These are phyloP conservation scores for Pyrenophora seminiperda DNA, from an alignment of 2,329 filamentous ascomycete genomes.

Conservation along the genomic window DNA sequence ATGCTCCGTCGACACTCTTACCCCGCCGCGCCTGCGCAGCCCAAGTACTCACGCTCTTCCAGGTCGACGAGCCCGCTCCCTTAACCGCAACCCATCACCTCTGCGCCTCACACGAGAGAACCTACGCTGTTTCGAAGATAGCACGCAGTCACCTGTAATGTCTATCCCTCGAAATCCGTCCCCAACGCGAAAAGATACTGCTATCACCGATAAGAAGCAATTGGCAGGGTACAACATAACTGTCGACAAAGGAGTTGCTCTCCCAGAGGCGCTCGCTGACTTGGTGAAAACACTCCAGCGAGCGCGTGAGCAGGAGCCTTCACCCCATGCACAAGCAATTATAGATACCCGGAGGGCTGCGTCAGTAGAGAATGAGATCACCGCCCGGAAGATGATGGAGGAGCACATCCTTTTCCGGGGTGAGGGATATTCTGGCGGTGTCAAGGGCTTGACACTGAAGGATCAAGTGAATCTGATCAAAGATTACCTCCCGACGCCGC, in stretches of 20 bases:
- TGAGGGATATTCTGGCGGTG: constrained; percentile 8
- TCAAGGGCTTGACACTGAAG: constrained; percentile 18
- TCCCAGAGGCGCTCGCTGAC: constrained; percentile 14
- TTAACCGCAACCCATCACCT: constrained; percentile 5
- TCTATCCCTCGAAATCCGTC: constrained; percentile 17
- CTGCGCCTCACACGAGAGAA: constrained; percentile 15
- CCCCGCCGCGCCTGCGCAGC: constrained; percentile 1
- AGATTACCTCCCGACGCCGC: constrained; percentile 13
- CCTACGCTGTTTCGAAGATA: constrained; percentile 12
- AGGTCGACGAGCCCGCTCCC: constrained; percentile 9
- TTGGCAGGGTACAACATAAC: constrained; percentile 19
- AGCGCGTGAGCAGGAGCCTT: constrained; percentile 16
- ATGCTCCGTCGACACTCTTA: background rate
- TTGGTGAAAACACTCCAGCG: constrained; percentile 15
- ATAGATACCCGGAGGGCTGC: constrained; percentile 17
- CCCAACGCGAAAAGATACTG: constrained; percentile 14
- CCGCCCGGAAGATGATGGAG: constrained; percentile 17
- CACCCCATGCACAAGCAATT: constrained; percentile 20
- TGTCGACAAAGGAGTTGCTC: constrained; percentile 7
- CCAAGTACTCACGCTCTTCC: background rate
- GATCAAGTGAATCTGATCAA: constrained; percentile 19
- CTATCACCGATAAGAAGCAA: constrained; percentile 15
- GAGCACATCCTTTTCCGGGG: constrained; percentile 20
- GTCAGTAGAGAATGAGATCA: constrained; percentile 19
- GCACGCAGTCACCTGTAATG: constrained; percentile 6